A percentile compares a stretch with the other conserved stretches of the same genome.
Conservation (phyloP, 2,329 filamentous ascomycete species). For the Aspergillus luchuensis region DNA sequence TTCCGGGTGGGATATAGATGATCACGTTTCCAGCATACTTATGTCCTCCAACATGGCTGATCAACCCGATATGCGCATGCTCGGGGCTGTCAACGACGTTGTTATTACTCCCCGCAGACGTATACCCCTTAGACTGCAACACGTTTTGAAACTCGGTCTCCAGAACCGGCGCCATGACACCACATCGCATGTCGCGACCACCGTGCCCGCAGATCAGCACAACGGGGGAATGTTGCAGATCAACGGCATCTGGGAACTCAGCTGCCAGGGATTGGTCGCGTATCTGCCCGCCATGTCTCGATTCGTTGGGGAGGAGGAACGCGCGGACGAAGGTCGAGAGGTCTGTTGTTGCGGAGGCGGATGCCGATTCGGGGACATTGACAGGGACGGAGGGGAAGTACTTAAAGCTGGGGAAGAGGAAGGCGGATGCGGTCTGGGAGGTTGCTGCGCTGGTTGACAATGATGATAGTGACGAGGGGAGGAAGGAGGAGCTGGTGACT, state of each 20-base stretch:
- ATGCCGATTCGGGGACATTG: conserved; percentile 51
- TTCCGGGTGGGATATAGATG: conserved; percentile 63
- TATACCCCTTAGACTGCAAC: conserved; percentile 34
- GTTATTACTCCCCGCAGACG: conserved; percentile 21
- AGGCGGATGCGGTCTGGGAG: conserved; percentile 56
- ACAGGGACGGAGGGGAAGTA: conserved; percentile 73
- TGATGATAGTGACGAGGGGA: conserved; percentile 45
- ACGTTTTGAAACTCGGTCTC: conserved; percentile 65
- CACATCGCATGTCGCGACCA: conserved; percentile 78
- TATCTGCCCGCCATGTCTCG: conserved; percentile 39
- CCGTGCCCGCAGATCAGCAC: conserved; percentile 89
- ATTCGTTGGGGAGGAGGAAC: conserved; percentile 41
- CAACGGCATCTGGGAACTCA: conserved; percentile 61
- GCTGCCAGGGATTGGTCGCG: conserved; percentile 53
- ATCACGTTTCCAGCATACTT: conserved; percentile 95
- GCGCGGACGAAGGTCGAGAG: conserved; percentile 50
- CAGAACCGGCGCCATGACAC: conserved; percentile 74
- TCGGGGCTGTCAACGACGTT: conserved; percentile 30
- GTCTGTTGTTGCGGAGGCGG: conserved; percentile 18
- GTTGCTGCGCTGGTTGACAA: conserved; percentile 38
- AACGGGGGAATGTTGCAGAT: conserved; percentile 59
- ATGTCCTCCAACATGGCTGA: conserved; percentile 91
- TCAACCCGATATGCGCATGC: conserved; percentile 44
- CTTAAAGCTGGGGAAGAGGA: conserved; percentile 81
- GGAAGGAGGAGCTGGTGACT: conserved; percentile 74